Evolutionary conservation across 225 moss, liverwort and hornwort species (phyloP).

Genomic region (Sphagnum contortum): DNA sequence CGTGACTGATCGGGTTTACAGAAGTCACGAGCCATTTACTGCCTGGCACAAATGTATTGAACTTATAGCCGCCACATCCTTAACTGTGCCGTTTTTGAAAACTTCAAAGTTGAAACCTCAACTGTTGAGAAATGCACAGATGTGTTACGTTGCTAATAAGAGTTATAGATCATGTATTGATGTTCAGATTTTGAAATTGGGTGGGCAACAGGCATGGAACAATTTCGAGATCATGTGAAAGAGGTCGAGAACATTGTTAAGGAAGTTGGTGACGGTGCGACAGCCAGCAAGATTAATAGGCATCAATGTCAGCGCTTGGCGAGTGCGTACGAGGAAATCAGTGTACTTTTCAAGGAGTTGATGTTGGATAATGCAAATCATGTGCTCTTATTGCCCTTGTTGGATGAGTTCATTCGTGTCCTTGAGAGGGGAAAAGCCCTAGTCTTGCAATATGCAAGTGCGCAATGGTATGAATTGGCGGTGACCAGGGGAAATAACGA

Average conservation of each 20-base stretch:
- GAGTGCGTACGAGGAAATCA: neutral
- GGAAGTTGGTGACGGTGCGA: too few species aligned
- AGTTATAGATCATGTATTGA: too few species aligned
- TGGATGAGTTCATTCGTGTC: neutral
- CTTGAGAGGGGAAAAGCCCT: conserved; percentile 1
- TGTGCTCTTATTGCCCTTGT: neutral
- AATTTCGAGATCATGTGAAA: neutral
- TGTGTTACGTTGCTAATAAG: too few species aligned
- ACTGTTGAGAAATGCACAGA: too few species aligned
- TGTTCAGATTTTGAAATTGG: too few species aligned
- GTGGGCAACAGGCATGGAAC: too few species aligned
- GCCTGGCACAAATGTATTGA: too few species aligned
- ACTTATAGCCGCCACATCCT: too few species aligned
- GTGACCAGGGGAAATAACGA: neutral
- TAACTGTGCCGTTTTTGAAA: too few species aligned
- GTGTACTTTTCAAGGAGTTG: neutral
- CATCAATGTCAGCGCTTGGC: conserved; percentile 1
- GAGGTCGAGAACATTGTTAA: neutral
- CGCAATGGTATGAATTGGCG: neutral
- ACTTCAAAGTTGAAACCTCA: too few species aligned
- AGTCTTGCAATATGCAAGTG: neutral
- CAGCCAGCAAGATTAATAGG: neutral
- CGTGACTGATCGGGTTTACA: too few species aligned
- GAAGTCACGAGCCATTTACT: too few species aligned
- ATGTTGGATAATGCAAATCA: neutral